These are phyloP conservation scores for Nitzschia palea DNA, from an alignment of 108 stramenopile species.

Conservation along the genomic window DNA sequence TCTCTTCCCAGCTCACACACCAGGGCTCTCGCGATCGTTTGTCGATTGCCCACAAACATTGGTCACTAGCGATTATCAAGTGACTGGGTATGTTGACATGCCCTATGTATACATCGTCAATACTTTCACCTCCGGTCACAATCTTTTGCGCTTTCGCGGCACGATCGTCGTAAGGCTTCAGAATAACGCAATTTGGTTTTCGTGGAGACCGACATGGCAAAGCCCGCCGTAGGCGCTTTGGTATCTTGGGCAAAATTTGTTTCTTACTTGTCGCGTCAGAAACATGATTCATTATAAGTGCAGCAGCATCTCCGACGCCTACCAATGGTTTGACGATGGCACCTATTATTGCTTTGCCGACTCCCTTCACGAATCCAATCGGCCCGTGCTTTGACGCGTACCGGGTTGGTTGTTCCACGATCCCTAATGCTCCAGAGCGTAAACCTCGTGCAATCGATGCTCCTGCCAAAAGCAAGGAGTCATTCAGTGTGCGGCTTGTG, in stretches of 20 bases:
- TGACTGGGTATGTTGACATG: slow-evolving; percentile 68
- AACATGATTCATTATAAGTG: slow-evolving; percentile 83
- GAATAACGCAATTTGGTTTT: slow-evolving; percentile 47
- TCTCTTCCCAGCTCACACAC: slow-evolving; percentile 75
- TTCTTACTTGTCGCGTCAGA: slow-evolving; percentile 73
- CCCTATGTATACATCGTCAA: slow-evolving; percentile 71
- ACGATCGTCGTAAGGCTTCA: slow-evolving; percentile 67
- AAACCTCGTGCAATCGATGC: slow-evolving; percentile 64
- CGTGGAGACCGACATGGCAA: slow-evolving; percentile 48
- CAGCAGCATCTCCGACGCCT: slow-evolving; percentile 80
- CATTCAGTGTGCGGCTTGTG: slow-evolving; percentile 46
- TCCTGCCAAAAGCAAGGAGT: slow-evolving; percentile 66
- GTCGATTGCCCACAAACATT: slow-evolving; percentile 71
- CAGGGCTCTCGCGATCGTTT: slow-evolving; percentile 55
- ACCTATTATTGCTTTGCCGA: slow-evolving; percentile 73
- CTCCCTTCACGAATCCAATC: slow-evolving; percentile 71
- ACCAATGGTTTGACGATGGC: slow-evolving; percentile 80
- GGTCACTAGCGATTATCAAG: slow-evolving; percentile 73
- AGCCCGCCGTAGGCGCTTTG: slow-evolving; percentile 67
- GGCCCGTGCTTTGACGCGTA: slow-evolving; percentile 77
- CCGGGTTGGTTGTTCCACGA: slow-evolving; percentile 69
- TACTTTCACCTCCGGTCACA: slow-evolving; percentile 72
- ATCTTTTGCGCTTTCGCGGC: slow-evolving; percentile 80
- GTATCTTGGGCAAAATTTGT: slow-evolving; percentile 49
- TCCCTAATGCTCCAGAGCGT: slow-evolving; percentile 67